Base-by-base conservation (phyloP, 805 yeast species). In the Saccharomyces cerevisiae region DNA sequence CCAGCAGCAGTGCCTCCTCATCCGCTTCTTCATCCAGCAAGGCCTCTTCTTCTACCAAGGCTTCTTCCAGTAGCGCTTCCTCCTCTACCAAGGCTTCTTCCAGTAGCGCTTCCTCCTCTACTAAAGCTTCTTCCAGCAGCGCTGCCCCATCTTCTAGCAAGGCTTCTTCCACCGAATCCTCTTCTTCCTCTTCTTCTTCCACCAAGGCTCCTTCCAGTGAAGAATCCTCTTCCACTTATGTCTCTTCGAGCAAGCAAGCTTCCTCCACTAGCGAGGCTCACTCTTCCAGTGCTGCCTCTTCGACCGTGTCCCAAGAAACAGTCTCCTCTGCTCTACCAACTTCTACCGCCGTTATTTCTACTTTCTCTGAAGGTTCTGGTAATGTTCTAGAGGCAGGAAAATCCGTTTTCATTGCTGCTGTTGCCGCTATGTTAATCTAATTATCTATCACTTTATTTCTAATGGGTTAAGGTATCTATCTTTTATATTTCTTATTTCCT, bases 361-460 rank as follows among this genome's bases (percentile, higher is more conserved):
- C 81, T 76, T 66, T 73, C 85, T 64, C 57, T n/a, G 55, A 55
- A 36, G 64, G 58, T 57, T 63, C 62, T 51, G 71, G 64, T 56
- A 57, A 62, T 55, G 53, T 55, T 27, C 54, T 65, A 51, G 61
- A 61, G 51, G 65, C 60, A 43, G 63, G 57, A 50, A 63, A 64
- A 49, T 60, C 68, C 14, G 53, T 57, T 32, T 58, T 57, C 9
- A 32, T 62, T 13, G 62, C 62, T 29, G 69, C 65, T 28, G 61
- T 59, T 30, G 68, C 65, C 48, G 68, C 68, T 55, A 57, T 65
- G 36, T 59, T 68, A 55, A 54, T 66, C 36, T 67, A 58, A 58
- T 46, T 28, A 30, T 36, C 41, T 17, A 48, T 30, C 28, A 9
- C 36, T 17, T 47, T 26, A 31, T 32, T 46, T 32, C 14, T 32